A percentile compares a stretch with the other conserved stretches of the same genome.
Conservation (phyloP, 805 yeast species). For the Saturnispora kantuleensis region DNA sequence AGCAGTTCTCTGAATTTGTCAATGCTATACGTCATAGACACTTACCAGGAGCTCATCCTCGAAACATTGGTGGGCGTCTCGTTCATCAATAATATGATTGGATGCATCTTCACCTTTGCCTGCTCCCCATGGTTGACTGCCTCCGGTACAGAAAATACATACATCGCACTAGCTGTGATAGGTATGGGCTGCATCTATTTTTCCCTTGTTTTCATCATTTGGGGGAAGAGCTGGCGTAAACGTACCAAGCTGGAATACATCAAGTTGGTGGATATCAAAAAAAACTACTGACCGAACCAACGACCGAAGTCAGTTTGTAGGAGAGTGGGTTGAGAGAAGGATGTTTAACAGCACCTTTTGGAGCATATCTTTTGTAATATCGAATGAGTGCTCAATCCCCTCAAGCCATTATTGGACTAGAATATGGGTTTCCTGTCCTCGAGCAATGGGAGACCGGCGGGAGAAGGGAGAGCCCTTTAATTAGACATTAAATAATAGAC, state of each 20-base stretch:
- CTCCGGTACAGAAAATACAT: slow-evolving; percentile 49
- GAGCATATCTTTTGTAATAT: neutral
- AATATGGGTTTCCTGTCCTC: too few species aligned
- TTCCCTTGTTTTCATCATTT: slow-evolving; percentile 45
- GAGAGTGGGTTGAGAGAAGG: too few species aligned
- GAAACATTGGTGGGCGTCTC: slow-evolving; percentile 60
- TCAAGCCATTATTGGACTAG: too few species aligned
- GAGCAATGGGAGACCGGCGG: too few species aligned
- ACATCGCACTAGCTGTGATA: slow-evolving; percentile 51
- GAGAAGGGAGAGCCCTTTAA: too few species aligned
- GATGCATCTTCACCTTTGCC: slow-evolving; percentile 56
- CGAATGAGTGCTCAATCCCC: too few species aligned
- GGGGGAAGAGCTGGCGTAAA: slow-evolving; percentile 51
- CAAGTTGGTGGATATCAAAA: neutral
- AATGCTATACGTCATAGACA: slow-evolving; percentile 55
- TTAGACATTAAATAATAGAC: too few species aligned
- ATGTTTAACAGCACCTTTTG: too few species aligned
- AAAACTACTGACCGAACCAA: slow-evolving; percentile 4
- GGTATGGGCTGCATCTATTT: slow-evolving; percentile 44
- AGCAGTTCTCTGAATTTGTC: slow-evolving; percentile 63
- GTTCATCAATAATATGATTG: slow-evolving; percentile 52
- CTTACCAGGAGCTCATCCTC: slow-evolving; percentile 55
- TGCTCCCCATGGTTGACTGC: slow-evolving; percentile 53
- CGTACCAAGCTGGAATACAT: slow-evolving; percentile 39
- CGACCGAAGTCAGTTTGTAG: neutral